Evolutionary conservation across 2,329 filamentous ascomycete species (phyloP), one percentile per base, ranked within the genome.

Genomic region (Akanthomyces muscarius): DNA sequence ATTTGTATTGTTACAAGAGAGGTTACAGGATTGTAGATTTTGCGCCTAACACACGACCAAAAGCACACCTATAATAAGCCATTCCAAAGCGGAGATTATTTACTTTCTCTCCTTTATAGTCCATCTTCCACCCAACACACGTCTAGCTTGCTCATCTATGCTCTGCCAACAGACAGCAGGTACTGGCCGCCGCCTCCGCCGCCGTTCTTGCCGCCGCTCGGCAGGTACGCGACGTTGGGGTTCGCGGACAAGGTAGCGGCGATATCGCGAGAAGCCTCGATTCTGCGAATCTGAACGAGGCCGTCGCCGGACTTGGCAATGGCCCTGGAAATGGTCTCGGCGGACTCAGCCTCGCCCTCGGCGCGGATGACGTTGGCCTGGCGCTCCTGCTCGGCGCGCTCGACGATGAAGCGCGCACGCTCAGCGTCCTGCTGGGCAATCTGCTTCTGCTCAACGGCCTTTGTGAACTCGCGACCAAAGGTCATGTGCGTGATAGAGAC

Each of bases 401-500:
- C 95, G 76, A 99, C 95, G 70, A 99, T 96, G 83, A 99, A 99
- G 69, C 95, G 87, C 55, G 95, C 95, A 68, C 95, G 87, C 84
- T 99, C 95, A 67, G 95, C 95, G 75, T 99, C 95, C 80, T 99
- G 95, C 81, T 99, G 95, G 62, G 95, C 95, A 77, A 99, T 99
- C 84, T 99, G 95, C 88, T 99, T 99, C 86, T 99, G 95, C 82
- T 99, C 95, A 72, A 99, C 95, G 68, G 95, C 95, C 78, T 91
- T 91, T 65, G 95, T 99, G 84, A 99, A 99, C 80, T 99, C 95
- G 78, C 94, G 94, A 70, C 95, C 95, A 76, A 99, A 99, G 60
- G 95, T 99, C 95, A 99, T 99, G 85, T 99, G 95, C 66, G 95
- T 99, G 78, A 99, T 99, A 74, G 92, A 96, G 65, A 99, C 95